A percentile compares a stretch with the other conserved stretches of the same genome.
Evolutionary conservation across 2,329 filamentous ascomycete species (phyloP).

Genomic region (Aureobasidium sp.): DNA sequence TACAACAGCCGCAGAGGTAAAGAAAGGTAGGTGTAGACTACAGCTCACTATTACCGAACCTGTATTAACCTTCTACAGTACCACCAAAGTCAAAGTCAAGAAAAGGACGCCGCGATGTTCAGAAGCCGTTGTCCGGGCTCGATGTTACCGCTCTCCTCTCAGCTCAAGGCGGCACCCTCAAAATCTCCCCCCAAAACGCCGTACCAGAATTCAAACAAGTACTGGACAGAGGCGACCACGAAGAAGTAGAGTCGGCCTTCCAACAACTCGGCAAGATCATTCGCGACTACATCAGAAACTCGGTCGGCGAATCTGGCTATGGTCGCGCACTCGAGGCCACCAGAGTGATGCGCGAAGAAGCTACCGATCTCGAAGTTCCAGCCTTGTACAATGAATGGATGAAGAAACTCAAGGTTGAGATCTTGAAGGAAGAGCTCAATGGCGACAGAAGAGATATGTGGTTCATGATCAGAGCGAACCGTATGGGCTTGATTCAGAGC

Average conservation of each 20-base stretch:
- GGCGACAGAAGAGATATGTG: slow-evolving; percentile 78
- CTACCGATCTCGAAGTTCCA: slow-evolving; percentile 68
- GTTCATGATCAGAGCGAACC: slow-evolving; percentile 60
- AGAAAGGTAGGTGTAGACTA: slow-evolving; percentile 35
- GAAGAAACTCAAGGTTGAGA: slow-evolving; percentile 59
- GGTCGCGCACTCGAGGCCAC: slow-evolving; percentile 66
- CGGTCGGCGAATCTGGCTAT: slow-evolving; percentile 69
- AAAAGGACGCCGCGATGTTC: slow-evolving; percentile 48
- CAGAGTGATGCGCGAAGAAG: slow-evolving; percentile 67
- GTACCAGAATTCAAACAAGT: slow-evolving; percentile 86
- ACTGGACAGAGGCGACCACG: slow-evolving; percentile 35
- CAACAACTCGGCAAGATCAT: slow-evolving; percentile 70
- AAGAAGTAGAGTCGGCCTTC: slow-evolving; percentile 38
- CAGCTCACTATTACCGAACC: neutral
- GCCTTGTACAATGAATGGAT: slow-evolving; percentile 69
- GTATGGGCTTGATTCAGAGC: slow-evolving; percentile 64
- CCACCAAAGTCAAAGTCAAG: slow-evolving; percentile 70
- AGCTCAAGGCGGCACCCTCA: slow-evolving; percentile 32
- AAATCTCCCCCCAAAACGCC: slow-evolving; percentile 62
- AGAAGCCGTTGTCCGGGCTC: slow-evolving; percentile 82
- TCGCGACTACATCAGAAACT: slow-evolving; percentile 58
- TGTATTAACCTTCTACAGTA: slow-evolving; percentile 41
- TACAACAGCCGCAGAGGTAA: slow-evolving; percentile 65
- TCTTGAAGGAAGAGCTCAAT: slow-evolving; percentile 61
- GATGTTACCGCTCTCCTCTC: slow-evolving; percentile 77